Conservation (phyloP, 148 eudicot genomes). For the Nyssa sinensis region DNA sequence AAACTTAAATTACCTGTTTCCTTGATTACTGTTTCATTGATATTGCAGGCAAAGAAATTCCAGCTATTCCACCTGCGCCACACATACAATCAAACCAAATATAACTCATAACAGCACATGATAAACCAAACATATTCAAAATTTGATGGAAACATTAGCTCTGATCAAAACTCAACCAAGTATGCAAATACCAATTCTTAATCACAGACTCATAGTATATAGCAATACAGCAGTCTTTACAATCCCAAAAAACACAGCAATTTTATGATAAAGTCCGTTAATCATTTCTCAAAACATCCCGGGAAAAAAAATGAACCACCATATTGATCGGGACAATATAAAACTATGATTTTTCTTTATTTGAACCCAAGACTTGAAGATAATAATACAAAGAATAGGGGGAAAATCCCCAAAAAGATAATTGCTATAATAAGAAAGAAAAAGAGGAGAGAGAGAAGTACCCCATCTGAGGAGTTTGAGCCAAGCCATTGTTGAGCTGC, state of each 20-base stretch:
- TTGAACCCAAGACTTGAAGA: not conserved
- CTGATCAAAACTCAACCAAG: no score
- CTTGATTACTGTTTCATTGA: conserved; percentile 77
- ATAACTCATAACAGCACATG: not conserved
- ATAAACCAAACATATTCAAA: no score
- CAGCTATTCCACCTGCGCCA: conserved; percentile 94
- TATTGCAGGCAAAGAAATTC: conserved; percentile 88
- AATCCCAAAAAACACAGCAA: not conserved
- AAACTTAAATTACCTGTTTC: conserved; percentile 87
- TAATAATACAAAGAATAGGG: no score
- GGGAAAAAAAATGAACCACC: not conserved
- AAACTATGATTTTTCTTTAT: no score
- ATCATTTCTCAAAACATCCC: not conserved
- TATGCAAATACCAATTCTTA: not conserved
- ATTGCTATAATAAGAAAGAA: not conserved
- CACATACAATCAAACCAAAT: conserved; percentile 18
- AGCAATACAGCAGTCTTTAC: no score
- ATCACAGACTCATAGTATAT: no score
- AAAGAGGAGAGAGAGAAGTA: conserved; percentile 15
- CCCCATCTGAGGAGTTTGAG: conserved; percentile 97
- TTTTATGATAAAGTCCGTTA: no score
- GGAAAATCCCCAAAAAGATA: no score
- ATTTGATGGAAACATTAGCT: not conserved
- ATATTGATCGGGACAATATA: not conserved
- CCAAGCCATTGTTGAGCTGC: conserved; percentile 80